Evolutionary conservation across 1,139 yeast genomes (phyloP).

Genomic region (Ogataea hybrid): DNA sequence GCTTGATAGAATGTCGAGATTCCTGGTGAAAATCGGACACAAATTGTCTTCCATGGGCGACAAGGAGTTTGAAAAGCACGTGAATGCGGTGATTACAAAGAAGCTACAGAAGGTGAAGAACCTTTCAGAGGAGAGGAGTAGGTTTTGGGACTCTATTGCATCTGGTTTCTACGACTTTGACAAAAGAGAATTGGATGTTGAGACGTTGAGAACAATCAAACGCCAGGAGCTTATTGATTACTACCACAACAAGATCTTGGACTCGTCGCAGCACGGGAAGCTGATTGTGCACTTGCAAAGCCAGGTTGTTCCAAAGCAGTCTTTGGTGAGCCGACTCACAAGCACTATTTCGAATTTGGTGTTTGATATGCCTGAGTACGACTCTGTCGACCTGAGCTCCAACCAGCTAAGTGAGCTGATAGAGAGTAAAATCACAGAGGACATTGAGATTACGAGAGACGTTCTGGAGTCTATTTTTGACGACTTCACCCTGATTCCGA

Average conservation of each 20-base stretch:
- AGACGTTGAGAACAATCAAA: constrained; percentile 49
- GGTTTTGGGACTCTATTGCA: constrained; percentile 66
- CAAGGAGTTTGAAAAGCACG: constrained; percentile 66
- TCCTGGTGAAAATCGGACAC: constrained; percentile 38
- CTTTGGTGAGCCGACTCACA: constrained; percentile 21
- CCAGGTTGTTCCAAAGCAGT: constrained; percentile 38
- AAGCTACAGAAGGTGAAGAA: constrained; percentile 74
- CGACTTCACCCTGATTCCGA: constrained; percentile 17
- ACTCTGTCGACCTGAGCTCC: constrained; percentile 25
- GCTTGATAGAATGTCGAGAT: constrained; percentile 72
- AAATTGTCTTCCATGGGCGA: constrained; percentile 34
- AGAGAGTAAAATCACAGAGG: constrained; percentile 14
- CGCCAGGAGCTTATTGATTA: constrained; percentile 57
- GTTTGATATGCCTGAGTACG: constrained; percentile 27
- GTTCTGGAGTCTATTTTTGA: constrained; percentile 16
- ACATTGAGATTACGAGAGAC: constrained; percentile 6
- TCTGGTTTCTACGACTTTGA: constrained; percentile 79
- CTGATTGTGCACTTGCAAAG: constrained; percentile 70
- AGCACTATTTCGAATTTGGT: constrained; percentile 30
- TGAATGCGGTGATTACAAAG: constrained; percentile 62
- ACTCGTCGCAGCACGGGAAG: constrained; percentile 40
- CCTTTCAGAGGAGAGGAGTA: constrained; percentile 67
- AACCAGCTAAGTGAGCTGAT: constrained; percentile 26
- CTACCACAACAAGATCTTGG: constrained; percentile 46
- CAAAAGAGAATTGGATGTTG: constrained; percentile 55